Evolutionary conservation across 148 eudicot species (phyloP), one percentile per base, ranked within the genome.

Genomic region (Chenopodium album): DNA sequence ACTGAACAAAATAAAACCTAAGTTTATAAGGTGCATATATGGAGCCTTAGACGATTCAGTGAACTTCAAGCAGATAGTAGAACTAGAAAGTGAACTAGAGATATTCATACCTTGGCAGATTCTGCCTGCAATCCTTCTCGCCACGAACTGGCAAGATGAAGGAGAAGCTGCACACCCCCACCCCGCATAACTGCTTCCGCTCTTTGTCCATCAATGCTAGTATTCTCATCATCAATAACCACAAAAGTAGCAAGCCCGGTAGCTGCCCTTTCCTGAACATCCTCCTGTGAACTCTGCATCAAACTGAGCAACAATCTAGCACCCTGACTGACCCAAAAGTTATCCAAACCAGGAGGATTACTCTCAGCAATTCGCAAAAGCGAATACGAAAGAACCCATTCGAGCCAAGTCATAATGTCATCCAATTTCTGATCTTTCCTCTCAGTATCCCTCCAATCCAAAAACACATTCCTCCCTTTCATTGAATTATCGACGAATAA

Each of bases 181-280:
- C 90, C 94, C 77, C 80, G 80, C 97, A 96, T 90, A 52, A 96
- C 99, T 41, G 97, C 93, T 86, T 96, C 98, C 31, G 99, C 99
- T 79, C 98, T 87, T 81, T 89, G 89, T 66, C 90, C 84, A 87
- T 96, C 93, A 80, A 96, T 89, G 83, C 93, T 91, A 2, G 99
- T 94, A 83, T 91, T 94, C 84, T 94, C 98, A 84, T 96, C 98
- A 80, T 96, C 97, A 84, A 92, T 90, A 79, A 94, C 98, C 76
- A 96, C 98, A 86, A 96, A 96, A 86, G 94, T 96, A 46, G 99
- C 99, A 31, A 96, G 91, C 22, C 95, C 97, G 0, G 95, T 90
- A 73, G 99, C 98, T 48, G 99, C 95, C 86, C 93, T 90, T 86
- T 96, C 99, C 85, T 94, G 97, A 78, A 94, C 99, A 82, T 96